Evolutionary conservation across 192 early-diverging fungal genomes (phyloP).

Genomic region (Rhizophagus clarus): DNA sequence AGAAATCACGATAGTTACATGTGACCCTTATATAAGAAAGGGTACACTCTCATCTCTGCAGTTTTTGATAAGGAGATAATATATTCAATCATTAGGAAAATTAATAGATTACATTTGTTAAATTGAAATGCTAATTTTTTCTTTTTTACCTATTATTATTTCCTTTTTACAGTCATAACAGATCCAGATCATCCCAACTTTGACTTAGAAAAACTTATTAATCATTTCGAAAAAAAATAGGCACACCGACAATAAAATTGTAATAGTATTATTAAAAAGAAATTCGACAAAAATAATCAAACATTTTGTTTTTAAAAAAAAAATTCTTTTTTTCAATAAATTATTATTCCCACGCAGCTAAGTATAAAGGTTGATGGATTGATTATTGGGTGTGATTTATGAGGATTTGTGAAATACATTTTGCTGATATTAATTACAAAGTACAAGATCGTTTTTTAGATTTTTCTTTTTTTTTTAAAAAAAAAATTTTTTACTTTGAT

Average conservation of each 20-base stretch:
- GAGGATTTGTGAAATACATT: too few relatives aligned
- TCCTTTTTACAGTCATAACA: conserved; percentile 17
- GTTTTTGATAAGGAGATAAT: too few relatives aligned
- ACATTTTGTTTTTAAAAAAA: not conserved
- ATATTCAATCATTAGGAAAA: too few relatives aligned
- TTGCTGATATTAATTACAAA: too few relatives aligned
- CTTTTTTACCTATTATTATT: not conserved
- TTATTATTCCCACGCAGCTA: too few relatives aligned
- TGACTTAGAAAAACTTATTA: conserved; percentile 16
- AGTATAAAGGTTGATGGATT: too few relatives aligned
- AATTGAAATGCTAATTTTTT: not conserved
- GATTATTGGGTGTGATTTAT: too few relatives aligned
- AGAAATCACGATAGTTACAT: too few relatives aligned
- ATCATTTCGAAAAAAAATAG: not conserved
- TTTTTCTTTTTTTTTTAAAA: not conserved
- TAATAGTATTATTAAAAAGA: not conserved
- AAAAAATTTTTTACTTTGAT: not conserved
- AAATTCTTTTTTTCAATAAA: too few relatives aligned
- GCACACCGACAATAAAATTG: not conserved
- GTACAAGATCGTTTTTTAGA: too few relatives aligned
- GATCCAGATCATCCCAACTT: conserved; percentile 28
- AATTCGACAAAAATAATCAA: not conserved
- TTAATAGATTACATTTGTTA: not conserved
- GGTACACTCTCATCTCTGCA: too few relatives aligned
- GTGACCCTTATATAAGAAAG: too few relatives aligned